These are phyloP conservation scores for Nigrospora sphaerica DNA, from an alignment of 2,329 filamentous ascomycete species.

Conservation along the genomic window DNA sequence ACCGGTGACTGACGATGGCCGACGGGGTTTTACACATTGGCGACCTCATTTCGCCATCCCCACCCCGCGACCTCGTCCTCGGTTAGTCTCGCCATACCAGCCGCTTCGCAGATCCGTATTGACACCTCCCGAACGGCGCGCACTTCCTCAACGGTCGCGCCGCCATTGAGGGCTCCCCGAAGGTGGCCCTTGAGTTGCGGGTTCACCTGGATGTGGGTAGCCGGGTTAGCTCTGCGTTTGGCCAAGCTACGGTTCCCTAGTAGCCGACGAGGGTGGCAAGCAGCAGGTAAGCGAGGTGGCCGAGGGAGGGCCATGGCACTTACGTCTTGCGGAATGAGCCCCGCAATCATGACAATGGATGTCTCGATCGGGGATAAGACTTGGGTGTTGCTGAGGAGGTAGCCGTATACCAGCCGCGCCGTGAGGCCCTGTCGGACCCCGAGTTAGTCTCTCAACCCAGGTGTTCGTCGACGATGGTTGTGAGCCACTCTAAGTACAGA, in stretches of 20 bases:
- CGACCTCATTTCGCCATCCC: constrained; percentile 39
- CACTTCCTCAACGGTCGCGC: constrained; percentile 40
- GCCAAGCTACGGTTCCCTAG: not conserved
- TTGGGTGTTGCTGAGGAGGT: constrained; percentile 38
- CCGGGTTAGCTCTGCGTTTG: not conserved
- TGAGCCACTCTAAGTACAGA: too few species aligned
- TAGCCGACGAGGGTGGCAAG: not conserved
- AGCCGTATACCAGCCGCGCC: constrained; percentile 40
- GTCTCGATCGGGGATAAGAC: constrained; percentile 39
- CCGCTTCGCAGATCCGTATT: constrained; percentile 37
- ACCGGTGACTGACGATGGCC: too few species aligned
- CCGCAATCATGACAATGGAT: constrained; percentile 43
- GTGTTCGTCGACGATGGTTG: too few species aligned
- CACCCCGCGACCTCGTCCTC: constrained; percentile 27
- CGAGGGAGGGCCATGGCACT: constrained; percentile 9
- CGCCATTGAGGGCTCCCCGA: constrained; percentile 40
- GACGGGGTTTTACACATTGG: constrained; percentile 23
- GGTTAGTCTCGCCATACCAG: constrained; percentile 35
- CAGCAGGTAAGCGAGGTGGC: not conserved
- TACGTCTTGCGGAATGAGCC: constrained; percentile 43
- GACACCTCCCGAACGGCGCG: constrained; percentile 37
- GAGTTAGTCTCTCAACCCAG: too few species aligned
- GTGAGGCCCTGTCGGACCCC: constrained; percentile 19
- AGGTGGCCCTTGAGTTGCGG: constrained; percentile 47
- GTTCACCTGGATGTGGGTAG: constrained; percentile 29